These are phyloP conservation scores for Diaporthe sp. DNA, from an alignment of 2,329 filamentous ascomycete genomes.

Conservation along the genomic window DNA sequence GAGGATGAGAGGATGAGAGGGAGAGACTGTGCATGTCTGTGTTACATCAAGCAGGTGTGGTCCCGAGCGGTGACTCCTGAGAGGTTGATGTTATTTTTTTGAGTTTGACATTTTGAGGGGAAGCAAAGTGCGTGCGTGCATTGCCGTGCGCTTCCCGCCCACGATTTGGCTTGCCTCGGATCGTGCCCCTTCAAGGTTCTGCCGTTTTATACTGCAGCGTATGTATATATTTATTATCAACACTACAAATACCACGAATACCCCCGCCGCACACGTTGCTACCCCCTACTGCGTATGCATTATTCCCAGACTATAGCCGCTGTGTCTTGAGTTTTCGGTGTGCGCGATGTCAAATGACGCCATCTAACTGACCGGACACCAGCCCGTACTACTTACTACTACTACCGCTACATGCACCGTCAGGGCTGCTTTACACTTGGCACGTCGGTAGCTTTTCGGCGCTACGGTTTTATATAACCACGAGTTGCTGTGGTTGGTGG, in stretches of 20 bases:
- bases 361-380: neutral
- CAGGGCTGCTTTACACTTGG: neutral
- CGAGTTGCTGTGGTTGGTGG: neutral
- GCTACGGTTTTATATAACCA: too few species aligned
- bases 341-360: neutral
- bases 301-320: neutral
- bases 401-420: too few species aligned
- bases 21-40: neutral
- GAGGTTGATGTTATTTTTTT: neutral
- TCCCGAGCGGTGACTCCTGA: neutral
- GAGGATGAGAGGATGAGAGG: too few species aligned
- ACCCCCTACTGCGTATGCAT: neutral
- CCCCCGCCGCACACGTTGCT: neutral
- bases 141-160: conserved; percentile 10
- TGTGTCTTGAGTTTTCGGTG: neutral
- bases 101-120: conserved; percentile 1
- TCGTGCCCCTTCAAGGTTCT: conserved; percentile 1
- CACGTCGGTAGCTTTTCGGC: neutral
- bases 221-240: conserved; percentile 19
- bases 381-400: too few species aligned
- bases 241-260: conserved; percentile 1
- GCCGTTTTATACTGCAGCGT: conserved; percentile 10
- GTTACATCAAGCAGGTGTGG: neutral
- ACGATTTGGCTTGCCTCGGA: neutral
- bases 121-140: neutral